phyloP scores from a whole-genome alignment of 140 eudicot species.

The Anethum foeniculum region DNA sequence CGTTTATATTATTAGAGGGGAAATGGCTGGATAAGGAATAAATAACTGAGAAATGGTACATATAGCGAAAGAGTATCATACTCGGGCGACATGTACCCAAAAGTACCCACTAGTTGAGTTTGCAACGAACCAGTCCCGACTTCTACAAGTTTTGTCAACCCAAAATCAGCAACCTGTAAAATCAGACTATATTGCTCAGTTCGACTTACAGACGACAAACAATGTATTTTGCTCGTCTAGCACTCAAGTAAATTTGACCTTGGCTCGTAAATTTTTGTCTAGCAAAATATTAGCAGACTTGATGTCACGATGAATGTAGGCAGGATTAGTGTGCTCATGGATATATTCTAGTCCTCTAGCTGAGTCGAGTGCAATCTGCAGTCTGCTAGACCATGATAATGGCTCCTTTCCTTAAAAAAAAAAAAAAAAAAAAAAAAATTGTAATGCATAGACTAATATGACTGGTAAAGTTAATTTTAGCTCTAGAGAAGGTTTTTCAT shows the following conservation, averaged over 20 bases:
- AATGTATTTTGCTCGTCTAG: not conserved
- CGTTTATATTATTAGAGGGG: not conserved
- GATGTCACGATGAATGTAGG: conserved; percentile 85
- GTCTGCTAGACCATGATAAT: conserved; percentile 69
- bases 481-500: not conserved
- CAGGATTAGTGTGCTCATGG: conserved; percentile 88
- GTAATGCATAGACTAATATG: conserved; percentile 1
- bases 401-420: conserved; percentile 41
- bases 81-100: conserved; percentile 54
- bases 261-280: conserved; percentile 71
- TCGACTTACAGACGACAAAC: not conserved
- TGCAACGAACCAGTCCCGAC: conserved; percentile 60
- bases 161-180: conserved; percentile 89
- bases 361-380: conserved; percentile 90
- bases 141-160: conserved; percentile 75
- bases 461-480: not conserved
- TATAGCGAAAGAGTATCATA: not conserved
- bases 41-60: not conserved
- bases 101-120: conserved; percentile 82
- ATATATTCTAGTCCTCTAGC: conserved; percentile 98
- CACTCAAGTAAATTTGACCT: conserved; percentile 27
- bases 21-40: not conserved
- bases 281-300: conserved; percentile 77
- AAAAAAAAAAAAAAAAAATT: not conserved
- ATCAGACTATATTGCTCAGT: conserved; percentile 11